phyloP scores from a whole-genome alignment of 75 land plant species.

The Sequoia sempervirens region DNA sequence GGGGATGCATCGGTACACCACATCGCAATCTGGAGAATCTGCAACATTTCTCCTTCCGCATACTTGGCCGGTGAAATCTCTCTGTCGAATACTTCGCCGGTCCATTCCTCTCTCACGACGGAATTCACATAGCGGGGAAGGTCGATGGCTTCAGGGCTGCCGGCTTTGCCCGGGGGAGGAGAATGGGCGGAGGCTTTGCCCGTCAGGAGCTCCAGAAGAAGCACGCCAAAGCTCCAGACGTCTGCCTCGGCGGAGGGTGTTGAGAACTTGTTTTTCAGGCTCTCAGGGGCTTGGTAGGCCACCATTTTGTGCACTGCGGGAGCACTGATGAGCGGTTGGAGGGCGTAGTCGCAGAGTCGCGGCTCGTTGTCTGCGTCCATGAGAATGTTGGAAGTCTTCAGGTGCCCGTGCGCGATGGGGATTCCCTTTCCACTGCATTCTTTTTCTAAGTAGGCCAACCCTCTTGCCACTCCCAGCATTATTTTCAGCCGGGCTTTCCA shows the following conservation, averaged over 20 bases:
- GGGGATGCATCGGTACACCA: slow-evolving; percentile 34
- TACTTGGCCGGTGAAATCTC: slow-evolving; percentile 34
- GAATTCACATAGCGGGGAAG: slow-evolving; percentile 52
- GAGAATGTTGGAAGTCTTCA: slow-evolving; percentile 62
- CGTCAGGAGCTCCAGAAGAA: slow-evolving; percentile 73
- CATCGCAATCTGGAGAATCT: slow-evolving; percentile 42
- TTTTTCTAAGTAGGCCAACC: slow-evolving; percentile 49
- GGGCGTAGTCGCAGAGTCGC: slow-evolving; percentile 42
- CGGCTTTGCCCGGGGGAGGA: slow-evolving; percentile 34
- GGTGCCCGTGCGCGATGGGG: slow-evolving; percentile 40
- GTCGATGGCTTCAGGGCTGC: slow-evolving; percentile 17
- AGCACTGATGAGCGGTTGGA: slow-evolving; percentile 28
- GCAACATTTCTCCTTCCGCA: slow-evolving; percentile 35
- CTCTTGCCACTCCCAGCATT: slow-evolving; percentile 56
- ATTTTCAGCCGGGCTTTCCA: slow-evolving; percentile 68
- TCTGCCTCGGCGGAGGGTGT: slow-evolving; percentile 52
- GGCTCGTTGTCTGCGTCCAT: slow-evolving; percentile 46
- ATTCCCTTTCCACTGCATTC: slow-evolving; percentile 22
- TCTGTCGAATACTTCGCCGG: slow-evolving; percentile 55
- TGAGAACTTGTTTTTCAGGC: slow-evolving; percentile 15
- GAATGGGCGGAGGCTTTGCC: slow-evolving; percentile 58
- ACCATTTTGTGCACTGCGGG: slow-evolving; percentile 38
- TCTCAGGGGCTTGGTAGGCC: slow-evolving; percentile 79
- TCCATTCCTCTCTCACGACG: slow-evolving; percentile 50
- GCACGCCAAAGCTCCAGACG: slow-evolving; percentile 72